Conservation (phyloP, 1,284 basidiomycete genomes). For the Lentinula novae-zelandiae region DNA sequence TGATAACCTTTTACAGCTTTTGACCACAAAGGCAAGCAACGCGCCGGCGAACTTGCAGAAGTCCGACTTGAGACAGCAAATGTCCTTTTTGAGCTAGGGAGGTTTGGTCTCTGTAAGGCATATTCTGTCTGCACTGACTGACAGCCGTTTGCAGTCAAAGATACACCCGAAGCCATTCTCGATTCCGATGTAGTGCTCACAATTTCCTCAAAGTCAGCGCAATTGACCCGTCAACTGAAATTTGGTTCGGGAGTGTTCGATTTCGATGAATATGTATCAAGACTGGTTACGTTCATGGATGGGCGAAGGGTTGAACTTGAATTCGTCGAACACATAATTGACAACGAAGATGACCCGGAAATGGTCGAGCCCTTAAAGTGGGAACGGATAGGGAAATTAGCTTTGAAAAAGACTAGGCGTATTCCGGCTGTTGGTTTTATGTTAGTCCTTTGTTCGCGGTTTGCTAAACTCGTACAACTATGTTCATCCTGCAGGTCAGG, state of each 20-base stretch:
- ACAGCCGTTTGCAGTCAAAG: constrained; percentile 51
- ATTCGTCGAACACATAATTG: constrained; percentile 23
- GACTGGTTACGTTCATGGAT: constrained; percentile 70
- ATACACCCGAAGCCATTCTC: constrained; percentile 75
- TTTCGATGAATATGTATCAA: constrained; percentile 72
- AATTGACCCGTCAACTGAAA: constrained; percentile 73
- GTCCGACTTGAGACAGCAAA: background rate
- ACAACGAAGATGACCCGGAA: constrained; percentile 27
- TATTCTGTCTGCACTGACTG: background rate
- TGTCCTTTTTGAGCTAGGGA: constrained; percentile 26
- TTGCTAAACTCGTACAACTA: background rate
- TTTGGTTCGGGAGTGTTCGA: constrained; percentile 80
- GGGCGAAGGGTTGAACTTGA: constrained; percentile 47
- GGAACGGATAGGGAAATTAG: constrained; percentile 71
- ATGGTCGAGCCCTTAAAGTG: constrained; percentile 49
- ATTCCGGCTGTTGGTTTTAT: constrained; percentile 78
- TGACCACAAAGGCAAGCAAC: background rate
- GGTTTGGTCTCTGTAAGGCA: background rate
- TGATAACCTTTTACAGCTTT: background rate
- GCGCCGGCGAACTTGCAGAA: background rate
- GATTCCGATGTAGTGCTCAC: constrained; percentile 72
- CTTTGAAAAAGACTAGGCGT: constrained; percentile 68
- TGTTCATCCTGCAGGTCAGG: constrained; percentile 56
- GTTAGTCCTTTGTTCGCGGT: constrained; percentile 36
- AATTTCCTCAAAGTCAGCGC: constrained; percentile 59